These are phyloP conservation scores for Solanum piurae DNA, from an alignment of 257 asterid species.

Conservation along the genomic window DNA sequence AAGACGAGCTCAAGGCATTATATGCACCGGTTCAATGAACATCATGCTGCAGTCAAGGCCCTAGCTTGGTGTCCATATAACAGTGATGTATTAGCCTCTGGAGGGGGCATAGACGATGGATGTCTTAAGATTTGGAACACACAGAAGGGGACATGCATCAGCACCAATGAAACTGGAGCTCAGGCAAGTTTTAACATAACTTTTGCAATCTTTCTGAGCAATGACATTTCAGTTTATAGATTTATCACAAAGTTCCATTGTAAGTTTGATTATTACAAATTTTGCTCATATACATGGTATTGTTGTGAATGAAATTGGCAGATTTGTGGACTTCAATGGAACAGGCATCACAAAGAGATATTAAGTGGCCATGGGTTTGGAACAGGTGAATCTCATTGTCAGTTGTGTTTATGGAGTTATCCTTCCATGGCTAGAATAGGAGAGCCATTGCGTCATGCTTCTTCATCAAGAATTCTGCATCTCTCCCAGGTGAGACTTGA, in stretches of 20 bases:
- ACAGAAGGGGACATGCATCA: constrained; percentile 47
- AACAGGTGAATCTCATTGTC: constrained; percentile 13
- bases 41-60: constrained; percentile 71
- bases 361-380: constrained; percentile 67
- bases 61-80: constrained; percentile 80
- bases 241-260: not conserved
- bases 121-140: constrained; percentile 58
- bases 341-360: constrained; percentile 61
- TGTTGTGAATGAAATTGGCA: constrained; percentile 9
- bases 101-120: constrained; percentile 61
- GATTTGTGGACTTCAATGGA: constrained; percentile 69
- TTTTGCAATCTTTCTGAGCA: not conserved
- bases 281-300: not conserved
- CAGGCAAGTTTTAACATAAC: constrained; percentile 34
- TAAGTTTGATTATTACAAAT: not conserved
- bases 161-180: constrained; percentile 37
- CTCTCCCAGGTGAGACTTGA: constrained; percentile 47
- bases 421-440: constrained; percentile 63
- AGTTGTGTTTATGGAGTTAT: constrained; percentile 63
- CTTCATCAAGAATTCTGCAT: constrained; percentile 42
- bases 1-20: constrained; percentile 41
- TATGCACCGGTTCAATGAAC: constrained; percentile 29
- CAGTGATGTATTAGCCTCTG: constrained; percentile 56
- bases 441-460: constrained; percentile 12
- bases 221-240: not conserved